These are phyloP conservation scores for Phytophthora ohioensis DNA, from an alignment of 352 stramenopile species.

Conservation along the genomic window DNA sequence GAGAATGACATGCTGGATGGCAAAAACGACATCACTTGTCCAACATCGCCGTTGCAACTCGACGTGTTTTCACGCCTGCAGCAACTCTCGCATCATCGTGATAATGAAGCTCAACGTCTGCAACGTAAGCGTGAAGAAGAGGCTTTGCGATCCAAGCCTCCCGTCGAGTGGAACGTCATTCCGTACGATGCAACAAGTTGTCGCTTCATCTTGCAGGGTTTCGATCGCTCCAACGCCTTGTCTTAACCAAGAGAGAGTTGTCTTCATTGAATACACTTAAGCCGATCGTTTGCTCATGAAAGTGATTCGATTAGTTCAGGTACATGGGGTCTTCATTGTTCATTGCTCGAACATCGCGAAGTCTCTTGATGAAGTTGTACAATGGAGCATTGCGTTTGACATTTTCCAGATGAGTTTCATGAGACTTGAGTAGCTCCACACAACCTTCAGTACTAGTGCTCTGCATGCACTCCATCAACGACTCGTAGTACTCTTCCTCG, in stretches of 20 bases:
- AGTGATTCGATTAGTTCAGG: conserved; percentile 33
- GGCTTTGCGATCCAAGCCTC: not conserved
- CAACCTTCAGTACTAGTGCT: conserved; percentile 58
- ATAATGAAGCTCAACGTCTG: conserved; percentile 19
- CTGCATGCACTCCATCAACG: conserved; percentile 78
- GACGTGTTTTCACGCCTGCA: conserved; percentile 50
- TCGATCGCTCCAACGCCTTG: conserved; percentile 41
- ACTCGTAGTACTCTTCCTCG: conserved; percentile 78
- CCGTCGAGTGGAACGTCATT: conserved; percentile 51
- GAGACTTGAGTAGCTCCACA: conserved; percentile 66
- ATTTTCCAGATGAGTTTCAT: conserved; percentile 70
- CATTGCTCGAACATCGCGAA: conserved; percentile 60
- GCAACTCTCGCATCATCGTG: conserved; percentile 30
- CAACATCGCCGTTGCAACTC: conserved; percentile 15
- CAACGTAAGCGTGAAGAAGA: conserved; percentile 20
- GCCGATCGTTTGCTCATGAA: not conserved
- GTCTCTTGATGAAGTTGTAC: conserved; percentile 55
- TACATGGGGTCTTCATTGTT: conserved; percentile 44
- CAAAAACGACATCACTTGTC: not conserved
- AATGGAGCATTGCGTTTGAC: conserved; percentile 57
- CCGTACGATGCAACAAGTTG: conserved; percentile 38
- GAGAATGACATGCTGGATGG: not conserved
- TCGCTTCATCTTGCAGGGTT: conserved; percentile 60
- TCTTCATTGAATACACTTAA: not conserved
- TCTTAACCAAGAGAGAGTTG: not conserved